phyloP scores from a whole-genome alignment of 225 moss, liverwort and hornwort species.

The Asterella californica region DNA sequence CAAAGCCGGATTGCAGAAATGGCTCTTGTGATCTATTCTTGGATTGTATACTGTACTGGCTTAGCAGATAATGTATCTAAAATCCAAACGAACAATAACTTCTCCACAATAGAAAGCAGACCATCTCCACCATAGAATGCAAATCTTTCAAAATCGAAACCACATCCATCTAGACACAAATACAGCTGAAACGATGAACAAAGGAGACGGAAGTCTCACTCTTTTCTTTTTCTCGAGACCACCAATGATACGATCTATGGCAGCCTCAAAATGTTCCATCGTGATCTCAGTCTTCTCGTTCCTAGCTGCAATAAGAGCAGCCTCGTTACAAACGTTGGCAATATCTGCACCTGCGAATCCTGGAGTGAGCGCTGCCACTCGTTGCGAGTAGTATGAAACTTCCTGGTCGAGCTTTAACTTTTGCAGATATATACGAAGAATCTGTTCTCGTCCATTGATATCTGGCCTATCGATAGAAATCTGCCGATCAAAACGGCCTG shows the following conservation, averaged over 20 bases:
- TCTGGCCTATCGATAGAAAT: conserved; percentile 94
- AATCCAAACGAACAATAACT: not conserved
- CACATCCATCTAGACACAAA: not conserved
- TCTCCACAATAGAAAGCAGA: not conserved
- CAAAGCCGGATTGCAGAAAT: not conserved
- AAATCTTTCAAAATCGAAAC: not conserved
- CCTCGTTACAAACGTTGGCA: conserved; percentile 98
- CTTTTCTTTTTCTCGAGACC: conserved; percentile 95
- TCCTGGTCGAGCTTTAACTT: conserved; percentile 92
- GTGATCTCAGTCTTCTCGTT: conserved; percentile 77
- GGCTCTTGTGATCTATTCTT: not conserved
- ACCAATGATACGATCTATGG: conserved; percentile 96
- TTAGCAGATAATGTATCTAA: too few relatives aligned
- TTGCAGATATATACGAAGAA: conserved; percentile 86
- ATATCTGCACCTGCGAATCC: conserved; percentile 99
- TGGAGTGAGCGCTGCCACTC: conserved; percentile 93
- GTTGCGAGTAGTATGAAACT: conserved; percentile 83
- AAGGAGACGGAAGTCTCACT: conserved; percentile 31
- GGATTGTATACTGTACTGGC: too few relatives aligned
- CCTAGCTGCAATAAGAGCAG: conserved; percentile 89
- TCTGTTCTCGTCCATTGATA: conserved; percentile 96
- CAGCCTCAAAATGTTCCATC: conserved; percentile 96
- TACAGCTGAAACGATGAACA: not conserved
- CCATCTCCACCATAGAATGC: not conserved
- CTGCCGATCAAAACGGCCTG: conserved; percentile 95